Evolutionary conservation across 1,284 basidiomycete genomes (phyloP).

Genomic region (Coniferiporia sulphurascens): DNA sequence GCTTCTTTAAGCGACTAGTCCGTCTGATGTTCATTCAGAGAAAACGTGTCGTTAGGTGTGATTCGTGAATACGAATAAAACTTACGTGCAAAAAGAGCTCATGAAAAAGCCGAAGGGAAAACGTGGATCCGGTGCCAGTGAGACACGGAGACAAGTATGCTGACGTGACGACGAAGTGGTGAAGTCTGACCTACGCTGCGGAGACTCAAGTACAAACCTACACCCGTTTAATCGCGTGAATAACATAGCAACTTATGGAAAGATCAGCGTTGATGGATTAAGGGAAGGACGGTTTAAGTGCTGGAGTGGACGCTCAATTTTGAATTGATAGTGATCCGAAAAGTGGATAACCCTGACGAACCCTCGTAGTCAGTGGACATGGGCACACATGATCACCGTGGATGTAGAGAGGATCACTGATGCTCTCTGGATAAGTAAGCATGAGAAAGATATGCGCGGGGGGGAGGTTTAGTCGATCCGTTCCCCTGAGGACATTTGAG

Average conservation of each 20-base stretch:
- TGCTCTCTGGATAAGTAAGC: not conserved
- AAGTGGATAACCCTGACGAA: not conserved
- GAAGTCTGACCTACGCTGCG: not conserved
- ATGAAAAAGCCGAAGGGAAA: not conserved
- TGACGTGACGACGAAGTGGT: not conserved
- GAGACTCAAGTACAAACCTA: not conserved
- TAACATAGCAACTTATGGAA: not conserved
- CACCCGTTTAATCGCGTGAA: not conserved
- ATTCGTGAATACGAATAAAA: not conserved
- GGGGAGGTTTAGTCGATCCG: too few species aligned
- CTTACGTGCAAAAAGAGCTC: not conserved
- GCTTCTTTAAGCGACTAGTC: not conserved
- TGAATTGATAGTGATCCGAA: not conserved
- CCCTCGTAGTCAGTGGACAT: not conserved
- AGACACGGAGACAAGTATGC: not conserved
- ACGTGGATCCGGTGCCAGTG: not conserved
- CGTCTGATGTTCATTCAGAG: not conserved
- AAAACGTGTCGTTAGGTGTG: not conserved
- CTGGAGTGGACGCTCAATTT: too few species aligned
- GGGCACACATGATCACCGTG: not conserved
- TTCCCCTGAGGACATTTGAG: too few species aligned
- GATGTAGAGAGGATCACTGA: not conserved
- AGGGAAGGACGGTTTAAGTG: not conserved
- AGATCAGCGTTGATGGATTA: not conserved
- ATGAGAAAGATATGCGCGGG: not conserved